Evolutionary conservation across 805 yeast species (phyloP).

Genomic region (Candida sithepensis): DNA sequence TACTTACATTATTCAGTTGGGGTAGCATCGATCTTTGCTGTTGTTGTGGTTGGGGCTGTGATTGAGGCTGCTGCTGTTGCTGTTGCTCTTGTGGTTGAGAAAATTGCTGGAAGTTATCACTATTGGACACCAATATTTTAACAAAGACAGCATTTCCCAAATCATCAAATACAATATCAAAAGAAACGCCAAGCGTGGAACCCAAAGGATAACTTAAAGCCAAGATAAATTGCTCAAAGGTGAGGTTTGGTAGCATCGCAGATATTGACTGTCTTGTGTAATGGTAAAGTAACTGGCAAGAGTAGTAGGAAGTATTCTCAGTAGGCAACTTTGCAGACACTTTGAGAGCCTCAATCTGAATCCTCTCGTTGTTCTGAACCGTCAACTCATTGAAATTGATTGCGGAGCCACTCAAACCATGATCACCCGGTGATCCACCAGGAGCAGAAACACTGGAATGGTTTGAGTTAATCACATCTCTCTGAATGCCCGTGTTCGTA

Average conservation of each 20-base stretch:
- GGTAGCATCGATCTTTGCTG: conserved; percentile 1
- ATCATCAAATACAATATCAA: conserved; percentile 44
- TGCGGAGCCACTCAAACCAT: neutral
- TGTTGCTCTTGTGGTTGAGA: conserved; percentile 5
- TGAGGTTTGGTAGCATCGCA: conserved; percentile 33
- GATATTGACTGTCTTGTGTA: conserved; percentile 34
- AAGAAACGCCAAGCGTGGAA: conserved; percentile 29
- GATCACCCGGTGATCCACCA: neutral
- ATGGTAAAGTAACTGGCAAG: conserved; percentile 23
- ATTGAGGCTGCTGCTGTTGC: conserved; percentile 4
- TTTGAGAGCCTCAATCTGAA: conserved; percentile 40
- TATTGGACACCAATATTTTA: conserved; percentile 22
- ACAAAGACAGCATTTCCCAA: conserved; percentile 42
- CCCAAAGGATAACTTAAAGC: conserved; percentile 32
- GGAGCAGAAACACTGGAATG: neutral
- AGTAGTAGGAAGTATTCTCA: conserved; percentile 18
- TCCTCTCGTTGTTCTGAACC: conserved; percentile 28
- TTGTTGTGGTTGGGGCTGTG: conserved; percentile 4
- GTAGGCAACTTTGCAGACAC: conserved; percentile 36
- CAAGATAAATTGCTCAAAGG: conserved; percentile 29
- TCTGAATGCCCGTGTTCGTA: neutral
- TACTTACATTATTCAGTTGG: neutral
- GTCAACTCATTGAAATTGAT: conserved; percentile 5
- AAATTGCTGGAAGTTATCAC: conserved; percentile 2
- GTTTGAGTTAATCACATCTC: neutral